phyloP scores from a whole-genome alignment of 257 asterid species.

The Pogostemon cablin region DNA sequence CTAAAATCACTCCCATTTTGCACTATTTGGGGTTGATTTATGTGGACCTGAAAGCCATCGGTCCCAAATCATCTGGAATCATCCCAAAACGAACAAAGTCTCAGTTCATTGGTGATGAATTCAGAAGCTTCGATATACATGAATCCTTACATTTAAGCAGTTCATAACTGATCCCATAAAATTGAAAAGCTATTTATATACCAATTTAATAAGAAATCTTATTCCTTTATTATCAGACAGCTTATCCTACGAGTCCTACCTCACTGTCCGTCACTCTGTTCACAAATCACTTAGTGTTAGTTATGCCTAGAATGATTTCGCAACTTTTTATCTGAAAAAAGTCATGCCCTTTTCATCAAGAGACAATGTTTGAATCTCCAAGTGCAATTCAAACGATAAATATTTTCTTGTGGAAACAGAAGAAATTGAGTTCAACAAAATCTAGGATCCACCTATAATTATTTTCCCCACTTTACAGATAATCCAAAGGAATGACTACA shows the following conservation, averaged over 20 bases:
- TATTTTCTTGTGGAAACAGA: not conserved
- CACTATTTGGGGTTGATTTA: no score
- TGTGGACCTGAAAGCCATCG: no score
- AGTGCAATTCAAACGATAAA: not conserved
- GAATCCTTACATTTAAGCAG: not conserved
- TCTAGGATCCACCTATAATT: not conserved
- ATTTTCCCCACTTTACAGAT: no score
- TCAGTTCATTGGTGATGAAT: not conserved
- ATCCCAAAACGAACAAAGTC: not conserved
- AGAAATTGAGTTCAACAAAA: not conserved
- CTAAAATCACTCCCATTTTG: no score
- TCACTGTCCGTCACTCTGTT: not conserved
- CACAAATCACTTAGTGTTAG: constrained; percentile 3
- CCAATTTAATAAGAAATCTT: not conserved
- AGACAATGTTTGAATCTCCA: not conserved
- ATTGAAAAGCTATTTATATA: not conserved
- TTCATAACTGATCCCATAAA: not conserved
- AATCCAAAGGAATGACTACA: no score
- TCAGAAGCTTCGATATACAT: not conserved
- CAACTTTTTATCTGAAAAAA: not conserved
- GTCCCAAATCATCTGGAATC: not conserved
- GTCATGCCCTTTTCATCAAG: not conserved
- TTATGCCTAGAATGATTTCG: not conserved
- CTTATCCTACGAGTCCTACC: not conserved
- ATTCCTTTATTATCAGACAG: not conserved